Conservation (phyloP, 192 early-diverging fungal species). For the Coemansia sp. region DNA sequence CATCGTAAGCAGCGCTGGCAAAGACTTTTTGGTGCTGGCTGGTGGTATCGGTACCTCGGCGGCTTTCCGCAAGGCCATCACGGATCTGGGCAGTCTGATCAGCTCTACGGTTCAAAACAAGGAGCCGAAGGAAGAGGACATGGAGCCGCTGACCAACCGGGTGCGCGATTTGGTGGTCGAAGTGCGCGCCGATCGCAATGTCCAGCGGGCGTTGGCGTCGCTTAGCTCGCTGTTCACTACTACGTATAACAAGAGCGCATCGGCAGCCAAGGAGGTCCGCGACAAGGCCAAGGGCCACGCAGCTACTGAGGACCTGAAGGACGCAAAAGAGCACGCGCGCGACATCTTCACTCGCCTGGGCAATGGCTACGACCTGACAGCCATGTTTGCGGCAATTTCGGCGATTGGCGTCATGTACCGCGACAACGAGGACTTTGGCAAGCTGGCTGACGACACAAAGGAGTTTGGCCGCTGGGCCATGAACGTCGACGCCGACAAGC, state of each 20-base stretch:
- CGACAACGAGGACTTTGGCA: slow-evolving; percentile 34
- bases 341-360: slow-evolving; percentile 41
- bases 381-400: slow-evolving; percentile 23
- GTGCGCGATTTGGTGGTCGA: slow-evolving; percentile 46
- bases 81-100: slow-evolving; percentile 29
- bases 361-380: slow-evolving; percentile 41
- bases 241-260: slow-evolving; percentile 12
- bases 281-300: slow-evolving; percentile 37
- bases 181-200: slow-evolving; percentile 29
- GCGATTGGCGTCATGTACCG: slow-evolving; percentile 38
- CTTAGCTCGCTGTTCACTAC: slow-evolving; percentile 37
- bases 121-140: slow-evolving; percentile 2
- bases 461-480: slow-evolving; percentile 48
- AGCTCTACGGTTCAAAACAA: slow-evolving; percentile 40
- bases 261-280: slow-evolving; percentile 9
- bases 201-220: slow-evolving; percentile 38
- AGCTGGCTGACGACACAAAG: slow-evolving; percentile 35
- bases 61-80: slow-evolving; percentile 37
- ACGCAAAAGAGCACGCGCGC: slow-evolving; percentile 27
- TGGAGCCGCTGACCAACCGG: slow-evolving; percentile 29
- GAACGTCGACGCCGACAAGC: slow-evolving; percentile 44
- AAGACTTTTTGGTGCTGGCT: slow-evolving; percentile 42
- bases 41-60: slow-evolving; percentile 43
- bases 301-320: slow-evolving; percentile 32
- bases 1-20: slow-evolving; percentile 26